Evolutionary conservation across 1,139 yeast genomes (phyloP), one percentile per base, ranked within the genome.

Genomic region (Geotrichum restrictum): DNA sequence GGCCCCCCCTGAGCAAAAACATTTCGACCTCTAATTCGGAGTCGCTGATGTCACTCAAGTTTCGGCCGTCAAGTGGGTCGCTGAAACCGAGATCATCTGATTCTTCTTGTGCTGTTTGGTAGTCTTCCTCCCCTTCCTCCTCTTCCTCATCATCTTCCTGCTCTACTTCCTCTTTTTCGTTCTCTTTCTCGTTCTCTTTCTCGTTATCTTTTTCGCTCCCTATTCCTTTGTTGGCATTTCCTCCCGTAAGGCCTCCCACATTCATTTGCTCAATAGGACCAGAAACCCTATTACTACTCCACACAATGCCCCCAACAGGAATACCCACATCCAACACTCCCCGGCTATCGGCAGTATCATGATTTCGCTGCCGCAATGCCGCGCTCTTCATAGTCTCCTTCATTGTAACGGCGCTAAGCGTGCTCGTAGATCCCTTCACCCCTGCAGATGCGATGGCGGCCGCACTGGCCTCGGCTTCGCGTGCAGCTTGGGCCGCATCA

Each of bases 401-500:
- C 56, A 53, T 53, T 7, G 53, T 53, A 18, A 39, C 40, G 7
- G 51, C 54, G 18, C 49, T 50, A 10, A 53, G 36, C 14, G 56
- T 53, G 34, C 48, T 40, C 7, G 53, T 53, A 2, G 56, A 32
- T 13, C 56, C 56, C 45, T 53, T 49, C n/a, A 49, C 53, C 5
- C 56, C 56, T 5, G 56, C 56, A 10, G 45, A 39, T 3, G 56
- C 56, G 19, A 49, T 48, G 3, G 56, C 56, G 3, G 32, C 38
- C 11, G 56, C 56, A 3, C 51, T 31, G 11, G 56, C 56, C 37
- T 49, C 51, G 2, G 56, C 56, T 32, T 53, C 56, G 11, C 44
- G 34, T 10, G 47, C 56, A 8, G 55, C 55, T 16, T 34, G 41
- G n/a, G 32, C 36, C 7, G 53, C 42, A 19, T 49, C 46, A 21